Conservation (phyloP, 106 monocot species). For the Amphibolis antarctica region DNA sequence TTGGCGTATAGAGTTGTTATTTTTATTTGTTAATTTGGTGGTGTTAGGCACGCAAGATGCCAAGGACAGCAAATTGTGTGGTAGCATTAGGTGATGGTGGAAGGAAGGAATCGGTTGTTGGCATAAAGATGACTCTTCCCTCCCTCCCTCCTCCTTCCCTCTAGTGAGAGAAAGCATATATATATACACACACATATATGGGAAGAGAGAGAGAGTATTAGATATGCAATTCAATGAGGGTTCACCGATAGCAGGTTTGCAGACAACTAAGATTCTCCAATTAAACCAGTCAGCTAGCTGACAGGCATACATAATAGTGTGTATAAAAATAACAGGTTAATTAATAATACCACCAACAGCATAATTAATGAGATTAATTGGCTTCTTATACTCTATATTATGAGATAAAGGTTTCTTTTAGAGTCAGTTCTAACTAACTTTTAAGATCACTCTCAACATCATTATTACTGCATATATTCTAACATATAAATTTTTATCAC, state of each 20-base stretch:
- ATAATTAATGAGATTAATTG: no score
- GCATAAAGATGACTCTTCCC: not conserved
- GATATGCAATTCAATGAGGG: not conserved
- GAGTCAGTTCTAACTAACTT: no score
- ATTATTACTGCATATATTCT: no score
- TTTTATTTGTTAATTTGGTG: conserved; percentile 14
- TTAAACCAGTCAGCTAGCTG: no score
- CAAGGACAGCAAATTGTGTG: conserved; percentile 4
- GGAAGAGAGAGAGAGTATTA: not conserved
- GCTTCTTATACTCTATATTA: no score
- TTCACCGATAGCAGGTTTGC: not conserved
- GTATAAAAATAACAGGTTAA: not conserved
- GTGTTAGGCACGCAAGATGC: conserved; percentile 11
- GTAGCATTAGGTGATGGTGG: conserved; percentile 5
- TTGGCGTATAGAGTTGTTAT: conserved; percentile 7
- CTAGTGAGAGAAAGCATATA: not conserved
- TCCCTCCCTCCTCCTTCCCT: not conserved
- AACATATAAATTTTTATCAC: no score
- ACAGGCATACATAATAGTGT: not conserved
- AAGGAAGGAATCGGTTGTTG: conserved; percentile 8
- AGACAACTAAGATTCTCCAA: not conserved
- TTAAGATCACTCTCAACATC: no score
- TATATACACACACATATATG: not conserved
- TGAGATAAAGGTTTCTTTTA: no score
- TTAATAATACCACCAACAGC: not conserved